Conservation (phyloP, 768 basidiomycete genomes). For the Tubosaeta brunneosetosa region DNA sequence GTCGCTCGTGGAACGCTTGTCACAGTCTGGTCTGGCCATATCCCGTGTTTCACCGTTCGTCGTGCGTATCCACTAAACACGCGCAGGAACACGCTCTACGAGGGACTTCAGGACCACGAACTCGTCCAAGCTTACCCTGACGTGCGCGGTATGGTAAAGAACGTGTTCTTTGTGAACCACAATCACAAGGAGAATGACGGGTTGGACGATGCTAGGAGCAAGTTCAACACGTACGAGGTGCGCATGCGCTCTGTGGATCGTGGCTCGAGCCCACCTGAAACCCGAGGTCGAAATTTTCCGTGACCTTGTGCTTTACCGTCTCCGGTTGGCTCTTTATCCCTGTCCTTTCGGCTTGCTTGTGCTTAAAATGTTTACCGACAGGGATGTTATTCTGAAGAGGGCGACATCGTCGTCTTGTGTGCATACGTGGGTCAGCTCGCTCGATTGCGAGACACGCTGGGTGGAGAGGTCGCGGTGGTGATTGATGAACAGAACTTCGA, state of each 20-base stretch:
- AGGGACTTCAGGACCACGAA: conserved; percentile 52
- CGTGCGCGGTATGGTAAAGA: conserved; percentile 58
- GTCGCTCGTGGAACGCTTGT: conserved; percentile 73
- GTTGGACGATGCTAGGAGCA: conserved; percentile 58
- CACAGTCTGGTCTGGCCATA: conserved; percentile 54
- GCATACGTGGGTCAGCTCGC: conserved; percentile 51
- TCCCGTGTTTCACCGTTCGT: conserved; percentile 30
- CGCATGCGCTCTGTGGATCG: conserved; percentile 30
- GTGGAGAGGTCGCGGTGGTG: conserved; percentile 50
- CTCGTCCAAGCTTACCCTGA: conserved; percentile 46
- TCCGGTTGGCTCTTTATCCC: conserved; percentile 26
- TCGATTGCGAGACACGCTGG: conserved; percentile 39
- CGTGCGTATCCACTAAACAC: not conserved
- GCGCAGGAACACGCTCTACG: conserved; percentile 55
- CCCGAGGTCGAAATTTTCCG: conserved; percentile 42
- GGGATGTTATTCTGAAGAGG: conserved; percentile 42
- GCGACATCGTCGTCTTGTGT: conserved; percentile 52
- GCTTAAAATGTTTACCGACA: conserved; percentile 31
- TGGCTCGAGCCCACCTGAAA: not conserved
- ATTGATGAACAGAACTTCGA: conserved; percentile 71
- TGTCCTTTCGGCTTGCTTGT: not conserved
- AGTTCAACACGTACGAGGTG: conserved; percentile 70
- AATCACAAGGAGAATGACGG: conserved; percentile 55
- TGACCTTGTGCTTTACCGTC: conserved; percentile 50
- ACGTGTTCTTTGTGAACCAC: conserved; percentile 68